phyloP scores from a whole-genome alignment of 495 filamentous ascomycete genomes.

The Paragyromitra xinjiangensis region DNA sequence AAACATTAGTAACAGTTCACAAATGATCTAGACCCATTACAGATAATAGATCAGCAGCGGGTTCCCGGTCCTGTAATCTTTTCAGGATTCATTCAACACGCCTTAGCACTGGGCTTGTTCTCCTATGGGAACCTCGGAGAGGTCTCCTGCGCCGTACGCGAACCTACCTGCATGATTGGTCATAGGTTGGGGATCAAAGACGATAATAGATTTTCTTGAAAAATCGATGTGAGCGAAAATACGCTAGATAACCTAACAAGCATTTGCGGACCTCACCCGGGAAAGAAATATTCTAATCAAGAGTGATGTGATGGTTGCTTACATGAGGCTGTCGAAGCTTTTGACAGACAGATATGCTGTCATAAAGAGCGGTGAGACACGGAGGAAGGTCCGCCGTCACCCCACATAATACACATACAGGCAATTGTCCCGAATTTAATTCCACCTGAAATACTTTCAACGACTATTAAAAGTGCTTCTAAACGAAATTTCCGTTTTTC shows the following conservation, averaged over 20 bases:
- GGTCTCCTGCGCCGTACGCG: neutral
- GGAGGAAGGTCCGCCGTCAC: neutral
- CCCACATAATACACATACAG: neutral
- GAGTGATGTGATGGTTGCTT: no score
- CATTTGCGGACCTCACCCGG: neutral
- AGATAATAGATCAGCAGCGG: neutral
- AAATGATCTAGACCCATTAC: neutral
- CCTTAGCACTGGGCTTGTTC: neutral
- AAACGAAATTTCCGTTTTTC: no score
- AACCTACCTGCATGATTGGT: neutral
- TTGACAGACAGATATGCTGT: neutral
- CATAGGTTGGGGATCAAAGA: neutral
- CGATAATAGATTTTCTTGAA: no score
- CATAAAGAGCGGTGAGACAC: neutral
- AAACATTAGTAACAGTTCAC: neutral
- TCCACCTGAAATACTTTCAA: neutral
- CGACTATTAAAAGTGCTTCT: no score
- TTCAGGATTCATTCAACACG: neutral
- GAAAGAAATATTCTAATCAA: neutral
- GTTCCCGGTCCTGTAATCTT: neutral
- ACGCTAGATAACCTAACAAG: neutral
- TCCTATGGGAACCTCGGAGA: neutral
- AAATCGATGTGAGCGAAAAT: no score
- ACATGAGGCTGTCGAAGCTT: neutral
- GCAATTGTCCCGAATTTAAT: neutral